A percentile compares a stretch with the other conserved stretches of the same genome.
Conservation (phyloP, 345 rosid genomes). For the Euphorbia lathyris region DNA sequence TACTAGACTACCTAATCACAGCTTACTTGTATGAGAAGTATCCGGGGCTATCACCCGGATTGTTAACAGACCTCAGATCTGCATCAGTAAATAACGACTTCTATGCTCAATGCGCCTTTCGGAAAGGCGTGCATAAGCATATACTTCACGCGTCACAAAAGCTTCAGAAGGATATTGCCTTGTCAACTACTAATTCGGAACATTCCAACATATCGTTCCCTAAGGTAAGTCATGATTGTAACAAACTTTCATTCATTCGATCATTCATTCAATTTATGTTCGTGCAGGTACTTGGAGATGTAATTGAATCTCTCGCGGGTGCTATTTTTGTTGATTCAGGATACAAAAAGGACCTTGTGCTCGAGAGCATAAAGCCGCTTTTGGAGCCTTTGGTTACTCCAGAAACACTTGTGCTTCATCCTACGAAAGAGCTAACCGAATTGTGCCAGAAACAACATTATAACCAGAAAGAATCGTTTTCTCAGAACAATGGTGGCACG, state of each 20-base stretch:
- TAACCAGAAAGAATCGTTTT: conserved; percentile 15
- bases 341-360: conserved; percentile 53
- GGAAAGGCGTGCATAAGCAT: conserved; percentile 57
- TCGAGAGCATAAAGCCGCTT: conserved; percentile 59
- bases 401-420: too few species aligned
- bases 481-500: conserved; percentile 19
- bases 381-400: conserved; percentile 73
- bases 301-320: conserved; percentile 83
- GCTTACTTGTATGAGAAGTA: too few species aligned
- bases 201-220: conserved; percentile 61
- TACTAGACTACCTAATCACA: too few species aligned
- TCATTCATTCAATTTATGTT: background rate
- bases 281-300: conserved; percentile 60
- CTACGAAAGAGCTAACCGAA: too few species aligned
- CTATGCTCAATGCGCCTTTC: conserved; percentile 61
- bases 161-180: conserved; percentile 45
- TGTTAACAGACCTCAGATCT: too few species aligned
- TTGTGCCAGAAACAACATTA: conserved; percentile 34
- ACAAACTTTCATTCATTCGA: background rate
- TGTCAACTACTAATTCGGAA: conserved; percentile 29
- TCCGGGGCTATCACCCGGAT: too few species aligned
- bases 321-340: conserved; percentile 85
- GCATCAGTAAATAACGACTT: conserved; percentile 86
- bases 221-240: conserved; percentile 43
- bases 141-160: too few species aligned